These are phyloP conservation scores for Trichosporon sp. DNA, from an alignment of 1,284 basidiomycete genomes.

Conservation along the genomic window DNA sequence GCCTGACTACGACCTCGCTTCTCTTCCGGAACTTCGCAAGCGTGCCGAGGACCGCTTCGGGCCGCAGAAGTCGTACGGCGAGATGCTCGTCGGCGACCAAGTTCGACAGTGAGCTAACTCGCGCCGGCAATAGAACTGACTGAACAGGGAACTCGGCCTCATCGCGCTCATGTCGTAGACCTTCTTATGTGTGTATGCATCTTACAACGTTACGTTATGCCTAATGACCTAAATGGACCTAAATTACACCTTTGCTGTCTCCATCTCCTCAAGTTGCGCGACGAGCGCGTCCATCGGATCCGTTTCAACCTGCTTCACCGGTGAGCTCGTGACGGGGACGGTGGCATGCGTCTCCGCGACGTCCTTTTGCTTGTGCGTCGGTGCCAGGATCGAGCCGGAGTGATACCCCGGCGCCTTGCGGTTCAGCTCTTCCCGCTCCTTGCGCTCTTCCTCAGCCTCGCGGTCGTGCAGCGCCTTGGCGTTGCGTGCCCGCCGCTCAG, in stretches of 20 bases:
- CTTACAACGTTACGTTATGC: constrained; percentile 10
- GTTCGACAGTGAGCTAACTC: constrained; percentile 69
- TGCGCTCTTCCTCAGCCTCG: constrained; percentile 74
- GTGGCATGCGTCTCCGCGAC: neutral
- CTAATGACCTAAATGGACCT: neutral
- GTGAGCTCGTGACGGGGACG: neutral
- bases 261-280: constrained; percentile 71
- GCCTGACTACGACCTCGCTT: constrained; percentile 73
- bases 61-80: constrained; percentile 63
- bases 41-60: constrained; percentile 54
- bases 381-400: constrained; percentile 49
- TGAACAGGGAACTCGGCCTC: constrained; percentile 71
- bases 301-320: neutral
- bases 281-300: constrained; percentile 81
- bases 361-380: constrained; percentile 28
- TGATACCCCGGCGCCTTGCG: constrained; percentile 56
- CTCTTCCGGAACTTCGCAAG: constrained; percentile 63
- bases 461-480: constrained; percentile 70
- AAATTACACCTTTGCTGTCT: constrained; percentile 47
- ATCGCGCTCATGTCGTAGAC: constrained; percentile 68
- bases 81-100: constrained; percentile 82
- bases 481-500: constrained; percentile 67
- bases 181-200: constrained; percentile 18
- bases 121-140: constrained; percentile 16
- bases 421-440: constrained; percentile 59